These are phyloP conservation scores for Volvariella surrecta DNA, from an alignment of 1,284 basidiomycete species.

Conservation along the genomic window DNA sequence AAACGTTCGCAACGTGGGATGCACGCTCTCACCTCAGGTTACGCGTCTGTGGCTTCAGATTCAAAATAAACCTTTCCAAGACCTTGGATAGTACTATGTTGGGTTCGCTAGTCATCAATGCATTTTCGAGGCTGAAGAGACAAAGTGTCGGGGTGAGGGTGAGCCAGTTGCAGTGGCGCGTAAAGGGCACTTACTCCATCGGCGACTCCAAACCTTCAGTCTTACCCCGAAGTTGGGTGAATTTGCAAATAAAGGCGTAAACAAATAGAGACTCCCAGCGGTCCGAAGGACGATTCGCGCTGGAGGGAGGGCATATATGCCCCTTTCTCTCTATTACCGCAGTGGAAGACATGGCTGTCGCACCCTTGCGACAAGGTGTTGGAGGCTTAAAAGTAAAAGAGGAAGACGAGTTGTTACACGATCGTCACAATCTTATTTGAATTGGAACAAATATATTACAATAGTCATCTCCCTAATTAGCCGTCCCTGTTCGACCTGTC, in stretches of 20 bases:
- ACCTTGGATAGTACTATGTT: constrained; percentile 63
- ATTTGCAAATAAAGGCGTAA: constrained; percentile 75
- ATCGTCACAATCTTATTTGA: constrained; percentile 26
- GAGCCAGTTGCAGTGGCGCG: constrained; percentile 7
- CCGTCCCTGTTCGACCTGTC: too few relatives aligned
- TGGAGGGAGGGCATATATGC: constrained; percentile 67
- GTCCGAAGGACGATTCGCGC: constrained; percentile 62
- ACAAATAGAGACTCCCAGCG: constrained; percentile 83
- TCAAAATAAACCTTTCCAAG: constrained; percentile 66
- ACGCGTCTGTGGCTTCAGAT: constrained; percentile 75
- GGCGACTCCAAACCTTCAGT: constrained; percentile 68
- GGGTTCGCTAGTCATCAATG: constrained; percentile 58
- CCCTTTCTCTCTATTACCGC: constrained; percentile 41
- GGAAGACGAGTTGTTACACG: constrained; percentile 16
- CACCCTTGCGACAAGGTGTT: constrained; percentile 22
- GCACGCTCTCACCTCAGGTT: constrained; percentile 63
- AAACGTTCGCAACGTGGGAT: constrained; percentile 15
- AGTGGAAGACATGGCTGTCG: constrained; percentile 30
- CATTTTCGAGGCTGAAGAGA: constrained; percentile 59
- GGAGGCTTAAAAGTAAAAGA: constrained; percentile 17
- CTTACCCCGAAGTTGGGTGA: constrained; percentile 63
- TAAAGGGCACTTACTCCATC: constrained; percentile 57
- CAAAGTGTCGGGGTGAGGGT: constrained; percentile 4
- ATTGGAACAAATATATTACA: constrained; percentile 37
- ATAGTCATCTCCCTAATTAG: constrained; percentile 18